A percentile compares a stretch with the other conserved stretches of the same genome.
Evolutionary conservation across 192 early-diverging fungal species (phyloP).

Genomic region (Podila minutissima): DNA sequence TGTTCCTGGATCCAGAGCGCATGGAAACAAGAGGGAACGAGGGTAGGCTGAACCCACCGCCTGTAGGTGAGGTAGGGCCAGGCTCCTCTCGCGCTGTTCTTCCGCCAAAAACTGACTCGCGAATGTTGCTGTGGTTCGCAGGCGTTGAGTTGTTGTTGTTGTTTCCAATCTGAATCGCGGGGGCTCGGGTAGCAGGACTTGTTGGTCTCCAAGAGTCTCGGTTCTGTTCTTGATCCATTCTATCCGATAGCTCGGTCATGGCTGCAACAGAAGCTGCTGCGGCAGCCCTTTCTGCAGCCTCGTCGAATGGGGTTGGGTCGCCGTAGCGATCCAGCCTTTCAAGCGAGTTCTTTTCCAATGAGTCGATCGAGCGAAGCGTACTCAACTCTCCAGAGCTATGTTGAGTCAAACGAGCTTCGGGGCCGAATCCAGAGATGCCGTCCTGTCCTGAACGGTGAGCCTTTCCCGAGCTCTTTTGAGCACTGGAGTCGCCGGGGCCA

Average conservation of each 20-base stretch:
- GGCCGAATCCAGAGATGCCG: constrained; percentile 1
- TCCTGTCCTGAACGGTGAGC: neutral
- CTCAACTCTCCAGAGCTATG: constrained; percentile 22
- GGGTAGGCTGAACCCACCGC: constrained; percentile 16
- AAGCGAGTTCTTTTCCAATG: constrained; percentile 22
- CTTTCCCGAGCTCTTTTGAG: constrained; percentile 8
- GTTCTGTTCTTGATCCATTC: constrained; percentile 13
- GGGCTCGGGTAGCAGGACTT: constrained; percentile 4
- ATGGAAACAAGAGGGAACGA: constrained; percentile 28
- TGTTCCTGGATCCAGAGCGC: constrained; percentile 21
- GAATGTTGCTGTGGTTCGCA: constrained; percentile 17
- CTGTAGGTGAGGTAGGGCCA: constrained; percentile 1
- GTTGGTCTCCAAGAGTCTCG: constrained; percentile 14
- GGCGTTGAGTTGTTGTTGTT: neutral
- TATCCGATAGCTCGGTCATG: constrained; percentile 11
- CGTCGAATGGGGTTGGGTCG: constrained; percentile 6
- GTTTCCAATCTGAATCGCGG: constrained; percentile 9
- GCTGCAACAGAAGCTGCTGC: constrained; percentile 16
- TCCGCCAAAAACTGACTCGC: constrained; percentile 50
- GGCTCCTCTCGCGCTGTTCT: constrained; percentile 28
- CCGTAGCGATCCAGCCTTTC: constrained; percentile 16
- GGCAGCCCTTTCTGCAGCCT: neutral
- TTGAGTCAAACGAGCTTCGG: constrained; percentile 22
- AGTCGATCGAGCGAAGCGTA: constrained; percentile 1
- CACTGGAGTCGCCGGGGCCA: constrained; percentile 2